Conservation (phyloP, 768 basidiomycete genomes). For the Hirschioporus abietinus region DNA sequence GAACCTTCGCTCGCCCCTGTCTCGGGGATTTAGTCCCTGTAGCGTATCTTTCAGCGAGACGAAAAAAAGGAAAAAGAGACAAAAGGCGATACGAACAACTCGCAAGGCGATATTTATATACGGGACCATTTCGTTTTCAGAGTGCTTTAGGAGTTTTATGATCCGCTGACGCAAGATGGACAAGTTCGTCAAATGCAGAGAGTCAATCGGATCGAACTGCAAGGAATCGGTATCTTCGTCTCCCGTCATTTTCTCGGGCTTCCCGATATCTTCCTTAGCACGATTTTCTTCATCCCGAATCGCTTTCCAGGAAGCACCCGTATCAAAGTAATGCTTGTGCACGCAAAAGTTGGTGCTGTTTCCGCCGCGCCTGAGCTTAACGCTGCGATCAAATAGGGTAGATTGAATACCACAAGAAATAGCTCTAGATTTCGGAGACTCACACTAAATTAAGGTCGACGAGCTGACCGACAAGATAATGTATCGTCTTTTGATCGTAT, state of each 20-base stretch:
- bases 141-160: constrained; percentile 63
- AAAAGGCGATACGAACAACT: constrained; percentile 45
- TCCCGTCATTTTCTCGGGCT: constrained; percentile 22
- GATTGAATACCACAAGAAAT: constrained; percentile 3
- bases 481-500: constrained; percentile 88
- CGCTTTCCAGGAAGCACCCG: constrained; percentile 68
- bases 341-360: constrained; percentile 74
- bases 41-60: neutral
- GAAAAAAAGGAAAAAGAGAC: neutral
- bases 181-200: constrained; percentile 71
- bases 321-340: constrained; percentile 80
- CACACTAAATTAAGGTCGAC: constrained; percentile 71
- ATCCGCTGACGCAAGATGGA: constrained; percentile 67
- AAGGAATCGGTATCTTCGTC: constrained; percentile 20
- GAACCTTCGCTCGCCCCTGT: constrained; percentile 75
- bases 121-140: constrained; percentile 63
- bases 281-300: constrained; percentile 65
- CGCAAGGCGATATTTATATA: constrained; percentile 73
- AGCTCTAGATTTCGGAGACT: constrained; percentile 19
- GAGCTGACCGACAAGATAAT: constrained; percentile 77
- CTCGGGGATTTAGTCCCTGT: constrained; percentile 73
- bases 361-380: constrained; percentile 74
- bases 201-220: constrained; percentile 67
- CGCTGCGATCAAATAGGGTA: constrained; percentile 31
- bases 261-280: constrained; percentile 28